Evolutionary conservation across 352 stramenopile species (phyloP).

Genomic region (Phytophthora palmivora): DNA sequence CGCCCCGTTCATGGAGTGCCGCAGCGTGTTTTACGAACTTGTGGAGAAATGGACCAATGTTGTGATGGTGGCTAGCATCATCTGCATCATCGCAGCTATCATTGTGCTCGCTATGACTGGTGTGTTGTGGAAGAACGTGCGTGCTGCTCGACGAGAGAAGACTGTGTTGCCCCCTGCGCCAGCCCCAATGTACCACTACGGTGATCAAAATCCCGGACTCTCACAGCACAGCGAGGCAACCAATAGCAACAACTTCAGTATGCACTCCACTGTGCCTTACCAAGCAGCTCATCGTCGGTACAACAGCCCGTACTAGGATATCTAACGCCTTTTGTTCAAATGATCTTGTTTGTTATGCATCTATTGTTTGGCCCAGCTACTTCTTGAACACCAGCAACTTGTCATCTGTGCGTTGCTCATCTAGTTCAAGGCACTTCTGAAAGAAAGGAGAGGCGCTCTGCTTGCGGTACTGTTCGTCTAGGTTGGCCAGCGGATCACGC

Average conservation of each 20-base stretch:
- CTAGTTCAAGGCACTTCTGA: conserved; percentile 42
- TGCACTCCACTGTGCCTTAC: conserved; percentile 38
- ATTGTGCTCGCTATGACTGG: conserved; percentile 66
- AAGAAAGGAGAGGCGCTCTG: conserved; percentile 45
- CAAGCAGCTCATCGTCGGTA: conserved; percentile 39
- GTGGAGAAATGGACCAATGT: conserved; percentile 77
- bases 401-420: conserved; percentile 29
- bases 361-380: conserved; percentile 35
- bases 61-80: conserved; percentile 58
- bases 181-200: conserved; percentile 40
- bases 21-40: conserved; percentile 62
- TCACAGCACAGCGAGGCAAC: conserved; percentile 33
- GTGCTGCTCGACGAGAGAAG: conserved; percentile 31
- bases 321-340: conserved; percentile 31
- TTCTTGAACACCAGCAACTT: conserved; percentile 41
- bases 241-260: conserved; percentile 44
- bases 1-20: conserved; percentile 76
- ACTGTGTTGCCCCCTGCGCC: conserved; percentile 6
- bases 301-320: conserved; percentile 49
- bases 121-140: conserved; percentile 55
- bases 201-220: conserved; percentile 24
- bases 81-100: conserved; percentile 57
- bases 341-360: conserved; percentile 28
- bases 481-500: conserved; percentile 53
- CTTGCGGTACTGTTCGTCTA: conserved; percentile 46